A percentile compares a stretch with the other conserved stretches of the same genome.
Evolutionary conservation across 176 grass and related monocot species (phyloP).

Genomic region (Oryza officinalis): DNA sequence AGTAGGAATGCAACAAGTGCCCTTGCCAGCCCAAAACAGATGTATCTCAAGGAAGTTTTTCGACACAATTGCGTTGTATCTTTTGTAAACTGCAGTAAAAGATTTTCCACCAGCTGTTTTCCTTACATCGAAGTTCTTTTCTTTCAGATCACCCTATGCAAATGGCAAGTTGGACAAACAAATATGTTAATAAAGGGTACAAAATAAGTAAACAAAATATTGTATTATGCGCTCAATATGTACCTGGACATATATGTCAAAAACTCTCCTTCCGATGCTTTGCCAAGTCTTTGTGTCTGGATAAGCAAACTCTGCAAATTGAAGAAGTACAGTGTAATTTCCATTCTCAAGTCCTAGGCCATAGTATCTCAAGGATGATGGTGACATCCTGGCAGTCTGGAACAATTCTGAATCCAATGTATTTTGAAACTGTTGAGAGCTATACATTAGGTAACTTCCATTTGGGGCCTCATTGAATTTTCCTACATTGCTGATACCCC

Average conservation of each 20-base stretch:
- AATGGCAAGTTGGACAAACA: neutral
- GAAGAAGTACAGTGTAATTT: slow-evolving; percentile 75
- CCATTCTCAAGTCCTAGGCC: slow-evolving; percentile 92
- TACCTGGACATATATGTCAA: slow-evolving; percentile 92
- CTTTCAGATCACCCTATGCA: slow-evolving; percentile 57
- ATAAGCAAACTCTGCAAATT: slow-evolving; percentile 65
- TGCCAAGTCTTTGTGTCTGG: slow-evolving; percentile 45
- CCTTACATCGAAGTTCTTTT: slow-evolving; percentile 79
- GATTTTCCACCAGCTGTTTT: slow-evolving; percentile 67
- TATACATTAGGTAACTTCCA: slow-evolving; percentile 39
- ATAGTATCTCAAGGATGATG: slow-evolving; percentile 87
- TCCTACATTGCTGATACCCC: slow-evolving; percentile 80
- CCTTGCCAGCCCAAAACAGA: slow-evolving; percentile 56
- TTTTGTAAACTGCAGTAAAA: slow-evolving; percentile 51
- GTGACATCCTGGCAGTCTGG: slow-evolving; percentile 67
- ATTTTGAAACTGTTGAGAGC: slow-evolving; percentile 53
- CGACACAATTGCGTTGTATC: slow-evolving; percentile 54
- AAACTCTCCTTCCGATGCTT: slow-evolving; percentile 73
- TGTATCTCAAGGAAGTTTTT: slow-evolving; percentile 89
- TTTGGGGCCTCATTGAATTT: slow-evolving; percentile 52
- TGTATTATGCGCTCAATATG: neutral
- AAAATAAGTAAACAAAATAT: neutral
- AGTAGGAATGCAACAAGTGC: slow-evolving; percentile 58
- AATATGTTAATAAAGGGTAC: neutral
- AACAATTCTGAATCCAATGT: slow-evolving; percentile 59